Conservation (phyloP, 1,139 yeast genomes). For the Nakaseomyces glabratus region DNA sequence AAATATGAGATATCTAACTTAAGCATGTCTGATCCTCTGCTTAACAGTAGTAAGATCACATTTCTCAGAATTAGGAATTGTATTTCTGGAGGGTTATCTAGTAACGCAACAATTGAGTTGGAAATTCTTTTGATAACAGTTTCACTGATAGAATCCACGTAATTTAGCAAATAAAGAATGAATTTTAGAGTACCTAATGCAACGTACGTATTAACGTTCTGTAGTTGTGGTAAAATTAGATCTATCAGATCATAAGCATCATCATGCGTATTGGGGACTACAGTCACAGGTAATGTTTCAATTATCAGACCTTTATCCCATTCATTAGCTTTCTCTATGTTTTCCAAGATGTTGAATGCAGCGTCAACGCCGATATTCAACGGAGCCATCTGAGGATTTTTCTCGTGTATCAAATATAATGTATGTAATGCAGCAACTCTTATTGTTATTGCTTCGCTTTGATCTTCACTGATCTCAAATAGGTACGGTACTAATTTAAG, state of each 20-base stretch:
- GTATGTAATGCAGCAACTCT: constrained; percentile 70
- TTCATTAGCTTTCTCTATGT: constrained; percentile 38
- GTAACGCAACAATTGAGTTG: constrained; percentile 57
- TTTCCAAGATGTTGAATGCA: constrained; percentile 19
- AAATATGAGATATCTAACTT: constrained; percentile 65
- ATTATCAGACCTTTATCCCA: constrained; percentile 76
- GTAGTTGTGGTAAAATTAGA: constrained; percentile 61
- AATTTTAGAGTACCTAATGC: constrained; percentile 69
- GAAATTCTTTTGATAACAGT: constrained; percentile 53
- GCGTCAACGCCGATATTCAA: constrained; percentile 22
- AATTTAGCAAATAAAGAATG: constrained; percentile 64
- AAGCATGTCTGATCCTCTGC: constrained; percentile 50
- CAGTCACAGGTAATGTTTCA: constrained; percentile 51
- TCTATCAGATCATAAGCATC: constrained; percentile 67
- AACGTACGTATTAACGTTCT: constrained; percentile 75
- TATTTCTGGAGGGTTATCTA: constrained; percentile 73
- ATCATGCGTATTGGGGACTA: constrained; percentile 56
- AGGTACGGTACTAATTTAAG: constrained; percentile 41
- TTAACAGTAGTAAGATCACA: constrained; percentile 62
- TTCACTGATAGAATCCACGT: constrained; percentile 38
- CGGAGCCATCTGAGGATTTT: constrained; percentile 28
- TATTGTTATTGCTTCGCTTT: constrained; percentile 30
- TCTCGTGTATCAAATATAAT: constrained; percentile 56
- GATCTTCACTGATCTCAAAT: constrained; percentile 44
- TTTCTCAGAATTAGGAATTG: constrained; percentile 79